These are phyloP conservation scores for Rosellinia necatrix DNA, from an alignment of 2,329 filamentous ascomycete species.

Conservation along the genomic window DNA sequence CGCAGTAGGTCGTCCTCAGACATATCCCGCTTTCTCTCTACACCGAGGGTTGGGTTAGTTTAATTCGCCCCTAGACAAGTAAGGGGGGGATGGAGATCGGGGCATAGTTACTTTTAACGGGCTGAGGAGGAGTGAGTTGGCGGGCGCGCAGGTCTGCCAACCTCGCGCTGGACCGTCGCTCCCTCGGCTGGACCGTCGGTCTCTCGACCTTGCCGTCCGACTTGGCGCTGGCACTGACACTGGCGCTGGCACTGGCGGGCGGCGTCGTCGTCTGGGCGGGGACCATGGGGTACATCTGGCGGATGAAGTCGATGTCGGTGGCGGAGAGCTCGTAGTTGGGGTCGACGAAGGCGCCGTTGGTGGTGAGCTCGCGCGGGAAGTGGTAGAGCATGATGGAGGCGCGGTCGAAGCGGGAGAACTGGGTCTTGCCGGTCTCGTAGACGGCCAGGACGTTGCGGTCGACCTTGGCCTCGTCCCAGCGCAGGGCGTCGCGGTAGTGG, in stretches of 20 bases:
- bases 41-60: too few species aligned
- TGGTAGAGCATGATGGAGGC: conserved; percentile 17
- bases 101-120: background rate
- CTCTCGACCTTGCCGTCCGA: too few species aligned
- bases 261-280: background rate
- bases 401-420: conserved; percentile 7
- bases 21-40: too few species aligned
- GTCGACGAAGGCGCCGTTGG: background rate
- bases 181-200: too few species aligned
- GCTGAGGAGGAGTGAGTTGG: too few species aligned
- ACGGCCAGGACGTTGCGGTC: conserved; percentile 3
- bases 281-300: background rate
- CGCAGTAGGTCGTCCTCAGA: too few species aligned
- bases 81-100: too few species aligned
- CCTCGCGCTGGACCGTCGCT: too few species aligned
- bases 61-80: too few species aligned
- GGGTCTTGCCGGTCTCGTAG: background rate
- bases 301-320: conserved; percentile 11
- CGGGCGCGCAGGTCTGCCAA: background rate
- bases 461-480: background rate
- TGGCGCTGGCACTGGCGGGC: background rate
- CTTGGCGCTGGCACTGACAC: conserved; percentile 6
- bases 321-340: conserved; percentile 8
- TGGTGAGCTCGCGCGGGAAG: conserved; percentile 9
- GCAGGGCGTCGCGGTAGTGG: background rate